Conservation (phyloP, 208 protist species). For the Acanthamoeba royreba region DNA sequence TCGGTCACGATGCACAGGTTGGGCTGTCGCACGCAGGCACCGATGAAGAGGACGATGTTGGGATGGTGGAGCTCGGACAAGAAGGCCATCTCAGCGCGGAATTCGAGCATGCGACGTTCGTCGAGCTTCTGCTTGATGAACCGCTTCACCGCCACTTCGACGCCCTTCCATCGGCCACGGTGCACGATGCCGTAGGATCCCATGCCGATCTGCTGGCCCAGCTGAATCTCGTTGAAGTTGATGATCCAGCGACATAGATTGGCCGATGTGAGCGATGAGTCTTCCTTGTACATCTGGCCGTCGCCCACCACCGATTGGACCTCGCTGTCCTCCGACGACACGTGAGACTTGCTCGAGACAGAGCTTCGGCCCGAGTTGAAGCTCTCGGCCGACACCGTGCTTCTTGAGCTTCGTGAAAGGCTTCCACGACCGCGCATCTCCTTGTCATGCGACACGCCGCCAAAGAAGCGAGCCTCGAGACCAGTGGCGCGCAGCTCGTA, state of each 20-base stretch:
- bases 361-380: neutral
- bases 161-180: neutral
- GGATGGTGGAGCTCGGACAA: neutral
- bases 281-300: neutral
- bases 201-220: constrained; percentile 29
- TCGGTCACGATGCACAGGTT: constrained; percentile 35
- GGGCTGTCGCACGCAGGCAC: neutral
- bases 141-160: constrained; percentile 48
- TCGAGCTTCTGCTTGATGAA: constrained; percentile 47
- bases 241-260: constrained; percentile 48
- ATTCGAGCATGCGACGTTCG: constrained; percentile 1
- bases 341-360: neutral
- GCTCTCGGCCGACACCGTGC: neutral
- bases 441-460: neutral
- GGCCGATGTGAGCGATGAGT: neutral
- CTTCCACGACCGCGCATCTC: neutral
- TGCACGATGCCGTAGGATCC: constrained; percentile 23
- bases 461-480: constrained; percentile 16
- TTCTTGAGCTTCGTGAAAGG: neutral
- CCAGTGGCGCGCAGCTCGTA: constrained; percentile 1
- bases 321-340: neutral
- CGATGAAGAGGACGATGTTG: neutral
- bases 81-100: neutral
- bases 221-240: neutral
- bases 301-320: neutral